phyloP scores from a whole-genome alignment of 768 basidiomycete species.

The Tulasnella sp. region DNA sequence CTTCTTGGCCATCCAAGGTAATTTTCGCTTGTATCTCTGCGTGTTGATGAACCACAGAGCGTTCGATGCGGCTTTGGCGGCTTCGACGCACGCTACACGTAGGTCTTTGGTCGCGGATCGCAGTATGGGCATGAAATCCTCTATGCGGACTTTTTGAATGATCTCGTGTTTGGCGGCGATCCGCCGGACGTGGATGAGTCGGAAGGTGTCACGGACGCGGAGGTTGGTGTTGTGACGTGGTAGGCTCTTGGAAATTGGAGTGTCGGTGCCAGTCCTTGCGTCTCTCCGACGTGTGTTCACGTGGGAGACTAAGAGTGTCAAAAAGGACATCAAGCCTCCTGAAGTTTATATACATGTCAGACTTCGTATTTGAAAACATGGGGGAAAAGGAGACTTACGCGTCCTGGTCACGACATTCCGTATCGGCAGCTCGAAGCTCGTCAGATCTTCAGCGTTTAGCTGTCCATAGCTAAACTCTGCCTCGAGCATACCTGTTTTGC shows the following conservation, averaged over 20 bases:
- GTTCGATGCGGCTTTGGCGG: conserved; percentile 24
- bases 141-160: conserved; percentile 26
- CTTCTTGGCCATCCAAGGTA: not conserved
- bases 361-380: conserved; percentile 2
- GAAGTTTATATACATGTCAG: not conserved
- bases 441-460: conserved; percentile 29
- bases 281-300: conserved; percentile 1
- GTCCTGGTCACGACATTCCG: conserved; percentile 29
- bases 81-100: conserved; percentile 26
- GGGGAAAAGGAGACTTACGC: conserved; percentile 23
- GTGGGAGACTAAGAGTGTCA: conserved; percentile 23
- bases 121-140: conserved; percentile 31
- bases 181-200: conserved; percentile 29
- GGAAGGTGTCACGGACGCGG: conserved; percentile 28
- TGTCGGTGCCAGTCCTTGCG: conserved; percentile 13
- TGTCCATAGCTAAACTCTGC: conserved; percentile 12
- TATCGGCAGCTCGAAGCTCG: conserved; percentile 30
- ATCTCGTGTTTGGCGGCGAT: conserved; percentile 25
- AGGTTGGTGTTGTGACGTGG: not conserved
- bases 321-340: conserved; percentile 31
- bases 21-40: conserved; percentile 26
- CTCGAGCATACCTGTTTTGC: conserved; percentile 6
- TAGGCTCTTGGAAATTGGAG: conserved; percentile 3
- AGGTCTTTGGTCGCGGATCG: conserved; percentile 29
- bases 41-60: conserved; percentile 30